phyloP scores from a whole-genome alignment of 2,329 filamentous ascomycete genomes.

The Xylaria sp. region DNA sequence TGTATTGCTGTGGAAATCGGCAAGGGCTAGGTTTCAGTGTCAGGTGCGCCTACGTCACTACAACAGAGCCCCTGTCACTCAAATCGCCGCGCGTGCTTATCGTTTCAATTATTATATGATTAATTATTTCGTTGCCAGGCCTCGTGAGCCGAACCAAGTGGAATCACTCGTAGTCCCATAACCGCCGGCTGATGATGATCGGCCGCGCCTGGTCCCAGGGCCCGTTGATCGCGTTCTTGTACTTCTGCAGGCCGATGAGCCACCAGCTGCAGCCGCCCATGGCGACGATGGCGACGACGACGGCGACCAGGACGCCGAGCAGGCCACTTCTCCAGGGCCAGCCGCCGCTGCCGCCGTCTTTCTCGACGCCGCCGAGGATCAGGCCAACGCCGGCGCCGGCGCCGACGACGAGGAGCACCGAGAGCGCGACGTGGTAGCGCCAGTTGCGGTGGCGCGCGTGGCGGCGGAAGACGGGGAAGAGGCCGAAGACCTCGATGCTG shows the following conservation, averaged over 20 bases:
- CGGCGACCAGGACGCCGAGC: conserved; percentile 75
- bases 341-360: conserved; percentile 42
- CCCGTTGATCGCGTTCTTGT: conserved; percentile 98
- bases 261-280: conserved; percentile 98
- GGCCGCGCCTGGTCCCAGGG: conserved; percentile 97
- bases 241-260: conserved; percentile 95
- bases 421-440: conserved; percentile 78
- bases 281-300: conserved; percentile 71
- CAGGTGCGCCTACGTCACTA: no score
- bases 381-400: conserved; percentile 78
- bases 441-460: conserved; percentile 82
- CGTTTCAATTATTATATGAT: no score
- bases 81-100: no score
- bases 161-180: conserved; percentile 52
- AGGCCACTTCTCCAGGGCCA: conserved; percentile 61
- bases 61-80: no score
- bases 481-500: conserved; percentile 93
- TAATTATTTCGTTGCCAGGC: no score
- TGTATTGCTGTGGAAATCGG: no score
- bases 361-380: conserved; percentile 53
- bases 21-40: no score
- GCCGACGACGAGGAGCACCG: conserved; percentile 73
- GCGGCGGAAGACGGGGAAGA: conserved; percentile 96
- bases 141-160: no score
- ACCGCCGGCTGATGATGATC: conserved; percentile 71